These are phyloP conservation scores for Hypomyces perniciosus DNA, from an alignment of 2,329 filamentous ascomycete species.

Conservation along the genomic window DNA sequence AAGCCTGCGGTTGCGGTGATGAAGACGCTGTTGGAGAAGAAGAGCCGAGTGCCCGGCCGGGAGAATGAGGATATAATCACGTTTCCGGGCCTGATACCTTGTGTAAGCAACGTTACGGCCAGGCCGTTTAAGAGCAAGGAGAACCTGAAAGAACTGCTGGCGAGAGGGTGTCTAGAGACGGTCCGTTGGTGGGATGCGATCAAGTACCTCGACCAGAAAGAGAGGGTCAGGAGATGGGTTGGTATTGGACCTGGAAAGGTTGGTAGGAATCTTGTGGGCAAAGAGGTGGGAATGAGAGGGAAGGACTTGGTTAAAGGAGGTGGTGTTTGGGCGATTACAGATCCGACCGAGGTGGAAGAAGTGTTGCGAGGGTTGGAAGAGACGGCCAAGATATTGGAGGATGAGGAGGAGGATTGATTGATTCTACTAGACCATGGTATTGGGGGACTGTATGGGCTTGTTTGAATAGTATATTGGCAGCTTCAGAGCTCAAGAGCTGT, in stretches of 20 bases:
- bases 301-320: constrained; percentile 77
- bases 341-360: constrained; percentile 69
- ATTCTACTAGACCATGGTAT: too few species aligned
- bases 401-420: constrained; percentile 34
- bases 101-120: constrained; percentile 81
- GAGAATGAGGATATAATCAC: constrained; percentile 60
- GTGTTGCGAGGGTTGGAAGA: constrained; percentile 59
- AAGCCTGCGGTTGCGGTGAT: constrained; percentile 72
- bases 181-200: constrained; percentile 95
- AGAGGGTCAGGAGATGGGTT: constrained; percentile 76
- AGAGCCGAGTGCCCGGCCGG: constrained; percentile 47
- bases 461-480: too few species aligned
- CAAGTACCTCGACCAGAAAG: constrained; percentile 77
- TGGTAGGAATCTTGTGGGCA: constrained; percentile 85
- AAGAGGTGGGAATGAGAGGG: constrained; percentile 83
- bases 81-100: constrained; percentile 70
- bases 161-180: constrained; percentile 81
- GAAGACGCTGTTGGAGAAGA: constrained; percentile 57
- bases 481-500: too few species aligned
- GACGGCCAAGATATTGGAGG: constrained; percentile 49
- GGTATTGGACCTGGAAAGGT: constrained; percentile 93
- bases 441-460: not conserved
- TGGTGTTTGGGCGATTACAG: constrained; percentile 86
- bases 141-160: constrained; percentile 72
- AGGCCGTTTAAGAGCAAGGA: constrained; percentile 67